Evolutionary conservation across 257 asterid genomes (phyloP).

Genomic region (Nicotiana tabacum): DNA sequence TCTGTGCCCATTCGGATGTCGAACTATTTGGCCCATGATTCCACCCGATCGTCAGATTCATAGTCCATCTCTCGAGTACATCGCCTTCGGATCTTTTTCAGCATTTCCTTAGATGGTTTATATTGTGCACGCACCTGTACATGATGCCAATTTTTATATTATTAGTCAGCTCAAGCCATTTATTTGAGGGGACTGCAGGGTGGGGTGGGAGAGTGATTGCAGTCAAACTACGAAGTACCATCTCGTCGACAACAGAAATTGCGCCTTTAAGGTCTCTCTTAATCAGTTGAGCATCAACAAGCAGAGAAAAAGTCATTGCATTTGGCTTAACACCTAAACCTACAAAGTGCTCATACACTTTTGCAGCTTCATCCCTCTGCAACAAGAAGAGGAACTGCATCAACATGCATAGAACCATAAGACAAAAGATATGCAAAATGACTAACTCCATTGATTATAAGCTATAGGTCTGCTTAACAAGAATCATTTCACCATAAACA

Average conservation of each 20-base stretch:
- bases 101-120: conserved; percentile 54
- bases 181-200: not conserved
- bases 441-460: no score
- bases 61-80: conserved; percentile 68
- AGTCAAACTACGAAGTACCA: conserved; percentile 43
- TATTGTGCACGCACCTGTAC: conserved; percentile 61
- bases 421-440: not conserved
- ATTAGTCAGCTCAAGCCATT: not conserved
- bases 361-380: conserved; percentile 84
- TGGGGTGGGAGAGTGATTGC: not conserved
- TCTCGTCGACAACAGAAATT: conserved; percentile 50
- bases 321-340: conserved; percentile 63
- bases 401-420: not conserved
- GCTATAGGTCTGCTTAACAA: no score
- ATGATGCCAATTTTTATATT: not conserved
- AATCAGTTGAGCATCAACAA: conserved; percentile 50
- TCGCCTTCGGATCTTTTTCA: conserved; percentile 72
- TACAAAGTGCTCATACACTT: conserved; percentile 68
- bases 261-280: conserved; percentile 62
- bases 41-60: conserved; percentile 45
- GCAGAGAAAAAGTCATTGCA: conserved; percentile 56
- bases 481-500: no score
- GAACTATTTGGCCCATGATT: conserved; percentile 34
- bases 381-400: conserved; percentile 15
- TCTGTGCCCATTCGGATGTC: conserved; percentile 46